Conservation (phyloP, 805 yeast species). For the Grigorovia yakushimaensis region DNA sequence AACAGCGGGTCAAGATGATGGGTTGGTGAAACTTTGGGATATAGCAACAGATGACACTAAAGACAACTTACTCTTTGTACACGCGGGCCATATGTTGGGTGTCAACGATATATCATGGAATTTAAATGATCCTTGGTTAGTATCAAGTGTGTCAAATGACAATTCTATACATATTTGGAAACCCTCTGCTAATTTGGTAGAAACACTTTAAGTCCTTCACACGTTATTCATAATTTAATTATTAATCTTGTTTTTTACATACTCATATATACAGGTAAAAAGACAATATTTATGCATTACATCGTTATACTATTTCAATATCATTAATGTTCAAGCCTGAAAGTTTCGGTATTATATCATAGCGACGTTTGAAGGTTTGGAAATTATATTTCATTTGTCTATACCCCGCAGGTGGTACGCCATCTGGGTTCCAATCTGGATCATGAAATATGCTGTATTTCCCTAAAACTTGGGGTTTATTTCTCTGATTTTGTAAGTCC, state of each 20-base stretch:
- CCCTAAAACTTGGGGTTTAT: constrained; percentile 30
- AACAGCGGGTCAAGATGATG: constrained; percentile 55
- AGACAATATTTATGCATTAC: neutral
- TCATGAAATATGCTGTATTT: constrained; percentile 48
- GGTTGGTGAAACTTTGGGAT: constrained; percentile 55
- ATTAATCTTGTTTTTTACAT: neutral
- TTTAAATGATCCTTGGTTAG: constrained; percentile 54
- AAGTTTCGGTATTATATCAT: constrained; percentile 3
- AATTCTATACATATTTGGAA: constrained; percentile 83
- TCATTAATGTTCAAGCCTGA: neutral
- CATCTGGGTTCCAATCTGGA: constrained; percentile 56
- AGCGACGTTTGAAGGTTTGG: constrained; percentile 25
- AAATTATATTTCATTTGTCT: constrained; percentile 23
- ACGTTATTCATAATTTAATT: no score
- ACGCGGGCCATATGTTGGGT: constrained; percentile 82
- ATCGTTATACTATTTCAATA: no score
- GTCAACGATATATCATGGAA: constrained; percentile 84
- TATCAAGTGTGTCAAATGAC: constrained; percentile 75
- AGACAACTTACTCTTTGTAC: constrained; percentile 44
- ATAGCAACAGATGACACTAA: constrained; percentile 24
- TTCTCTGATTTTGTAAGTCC: neutral
- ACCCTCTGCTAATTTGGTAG: constrained; percentile 39
- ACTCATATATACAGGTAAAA: neutral
- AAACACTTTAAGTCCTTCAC: no score
- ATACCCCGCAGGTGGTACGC: constrained; percentile 37